phyloP scores from a whole-genome alignment of 306 rosid species.

The Lithocarpus polystachyus region DNA sequence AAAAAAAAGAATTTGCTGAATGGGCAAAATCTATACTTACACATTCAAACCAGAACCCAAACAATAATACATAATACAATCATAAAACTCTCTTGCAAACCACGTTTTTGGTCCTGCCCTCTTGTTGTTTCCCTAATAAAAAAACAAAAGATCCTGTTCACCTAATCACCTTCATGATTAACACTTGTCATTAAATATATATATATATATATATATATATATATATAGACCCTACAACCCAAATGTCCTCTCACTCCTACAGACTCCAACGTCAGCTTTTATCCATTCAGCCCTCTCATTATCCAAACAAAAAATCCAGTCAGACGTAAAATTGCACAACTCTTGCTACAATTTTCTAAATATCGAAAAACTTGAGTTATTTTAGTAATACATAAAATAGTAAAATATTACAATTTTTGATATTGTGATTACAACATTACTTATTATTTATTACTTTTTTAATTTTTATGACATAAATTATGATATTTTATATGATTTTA shows the following conservation, averaged over 20 bases:
- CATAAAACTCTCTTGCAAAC: background rate
- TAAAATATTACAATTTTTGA: no score
- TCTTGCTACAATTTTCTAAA: background rate
- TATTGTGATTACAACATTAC: no score
- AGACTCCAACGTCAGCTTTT: slow-evolving; percentile 42
- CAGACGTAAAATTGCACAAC: rapidly evolving
- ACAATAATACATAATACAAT: no score
- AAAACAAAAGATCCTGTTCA: background rate
- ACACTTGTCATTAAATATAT: background rate
- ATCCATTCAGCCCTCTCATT: slow-evolving; percentile 44
- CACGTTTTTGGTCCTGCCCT: background rate
- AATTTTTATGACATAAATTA: no score
- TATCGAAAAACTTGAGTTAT: background rate
- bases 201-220: no score
- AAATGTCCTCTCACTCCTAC: slow-evolving; percentile 24
- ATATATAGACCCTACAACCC: background rate
- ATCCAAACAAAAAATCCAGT: slow-evolving; percentile 18
- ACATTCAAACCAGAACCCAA: no score
- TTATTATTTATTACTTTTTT: no score
- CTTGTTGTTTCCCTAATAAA: background rate
- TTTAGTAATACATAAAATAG: no score
- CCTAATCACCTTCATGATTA: background rate
- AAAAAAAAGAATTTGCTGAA: no score
- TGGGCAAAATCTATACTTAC: no score
- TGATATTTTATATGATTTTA: no score